Percentiles rank a stretch among this genome's conserved stretches.
phyloP scores from a whole-genome alignment of 2,329 filamentous ascomycete genomes.

The Diaporthe sp. region DNA sequence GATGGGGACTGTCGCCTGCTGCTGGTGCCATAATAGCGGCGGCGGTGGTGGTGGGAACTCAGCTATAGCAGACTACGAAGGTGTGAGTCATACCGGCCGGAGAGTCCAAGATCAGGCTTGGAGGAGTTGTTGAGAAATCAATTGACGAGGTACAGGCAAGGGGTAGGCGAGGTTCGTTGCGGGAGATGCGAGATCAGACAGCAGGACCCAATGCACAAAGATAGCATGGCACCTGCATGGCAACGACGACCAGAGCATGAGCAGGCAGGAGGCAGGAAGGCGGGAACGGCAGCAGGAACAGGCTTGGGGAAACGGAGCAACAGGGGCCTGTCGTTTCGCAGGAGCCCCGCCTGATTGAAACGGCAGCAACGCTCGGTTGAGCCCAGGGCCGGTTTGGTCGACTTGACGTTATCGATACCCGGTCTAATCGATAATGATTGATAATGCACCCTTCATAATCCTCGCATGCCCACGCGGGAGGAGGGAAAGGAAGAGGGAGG shows the following conservation, averaged over 20 bases:
- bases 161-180: not conserved
- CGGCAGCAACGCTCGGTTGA: slow-evolving; percentile 26
- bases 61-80: not conserved
- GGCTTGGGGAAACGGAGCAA: slow-evolving; percentile 14
- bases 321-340: slow-evolving; percentile 25
- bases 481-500: not conserved
- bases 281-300: slow-evolving; percentile 1
- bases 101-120: not conserved
- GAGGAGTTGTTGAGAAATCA: not conserved
- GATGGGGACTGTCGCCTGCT: slow-evolving; percentile 13
- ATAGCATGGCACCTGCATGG: not conserved
- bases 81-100: slow-evolving; percentile 27
- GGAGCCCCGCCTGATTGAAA: slow-evolving; percentile 31
- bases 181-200: not conserved
- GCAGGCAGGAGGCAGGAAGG: too few relatives aligned
- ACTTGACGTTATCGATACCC: slow-evolving; percentile 22
- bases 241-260: not conserved
- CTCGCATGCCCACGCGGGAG: not conserved
- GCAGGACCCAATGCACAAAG: not conserved
- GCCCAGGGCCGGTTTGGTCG: slow-evolving; percentile 25
- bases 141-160: not conserved
- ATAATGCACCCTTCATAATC: slow-evolving; percentile 9
- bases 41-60: not conserved
- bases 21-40: slow-evolving; percentile 8
- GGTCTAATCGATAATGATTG: slow-evolving; percentile 22